These are phyloP conservation scores for Zymoseptoria pseudotritici DNA, from an alignment of 2,329 filamentous ascomycete genomes.

Conservation along the genomic window DNA sequence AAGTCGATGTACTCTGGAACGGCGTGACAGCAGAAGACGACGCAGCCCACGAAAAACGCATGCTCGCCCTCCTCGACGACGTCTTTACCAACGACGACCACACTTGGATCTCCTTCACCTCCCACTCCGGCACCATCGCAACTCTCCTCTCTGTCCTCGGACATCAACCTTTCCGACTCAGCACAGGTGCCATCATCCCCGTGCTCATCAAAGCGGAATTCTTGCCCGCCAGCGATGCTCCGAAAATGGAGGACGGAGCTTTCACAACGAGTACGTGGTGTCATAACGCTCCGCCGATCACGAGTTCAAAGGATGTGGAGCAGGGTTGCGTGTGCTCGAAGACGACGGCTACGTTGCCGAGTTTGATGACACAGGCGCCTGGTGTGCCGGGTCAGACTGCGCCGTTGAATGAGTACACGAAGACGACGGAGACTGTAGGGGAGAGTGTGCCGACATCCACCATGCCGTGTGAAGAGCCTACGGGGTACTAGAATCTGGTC, in stretches of 20 bases:
- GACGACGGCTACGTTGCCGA: constrained; percentile 12
- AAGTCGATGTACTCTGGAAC: constrained; percentile 50
- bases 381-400: constrained; percentile 14
- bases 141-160: constrained; percentile 49
- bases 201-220: constrained; percentile 56
- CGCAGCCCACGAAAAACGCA: constrained; percentile 45
- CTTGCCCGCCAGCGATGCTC: constrained; percentile 25
- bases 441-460: not conserved
- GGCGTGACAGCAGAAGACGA: constrained; percentile 44
- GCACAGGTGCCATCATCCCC: constrained; percentile 62
- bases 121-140: constrained; percentile 52
- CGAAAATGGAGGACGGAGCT: constrained; percentile 25
- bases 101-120: constrained; percentile 54
- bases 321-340: constrained; percentile 26
- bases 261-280: constrained; percentile 31
- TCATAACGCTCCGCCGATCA: constrained; percentile 28
- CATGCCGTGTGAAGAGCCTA: not conserved
- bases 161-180: constrained; percentile 54
- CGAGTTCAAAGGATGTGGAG: constrained; percentile 17
- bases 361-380: constrained; percentile 12
- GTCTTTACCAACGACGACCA: constrained; percentile 47
- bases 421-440: constrained; percentile 5
- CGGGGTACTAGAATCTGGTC: not conserved
- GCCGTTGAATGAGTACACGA: constrained; percentile 17
- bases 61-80: constrained; percentile 48